These are phyloP conservation scores for Pleurotus djamor DNA, from an alignment of 768 basidiomycete genomes.

Conservation along the genomic window DNA sequence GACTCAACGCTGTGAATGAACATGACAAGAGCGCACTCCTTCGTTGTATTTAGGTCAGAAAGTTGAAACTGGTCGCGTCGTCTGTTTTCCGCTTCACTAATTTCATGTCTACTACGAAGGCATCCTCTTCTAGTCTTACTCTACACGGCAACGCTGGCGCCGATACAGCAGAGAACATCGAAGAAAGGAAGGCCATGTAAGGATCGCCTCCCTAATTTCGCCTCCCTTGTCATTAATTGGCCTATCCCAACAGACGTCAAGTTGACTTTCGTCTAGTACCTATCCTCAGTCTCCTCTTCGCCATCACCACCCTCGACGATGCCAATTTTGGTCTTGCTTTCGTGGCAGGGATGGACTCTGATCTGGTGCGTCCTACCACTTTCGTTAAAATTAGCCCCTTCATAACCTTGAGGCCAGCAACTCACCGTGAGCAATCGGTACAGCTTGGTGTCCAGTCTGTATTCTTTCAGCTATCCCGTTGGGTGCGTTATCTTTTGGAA, in stretches of 20 bases:
- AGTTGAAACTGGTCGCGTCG: no score
- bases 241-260: conserved; percentile 23
- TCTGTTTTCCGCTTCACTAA: background rate
- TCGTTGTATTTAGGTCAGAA: background rate
- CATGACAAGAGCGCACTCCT: background rate
- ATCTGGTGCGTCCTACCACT: conserved; percentile 25
- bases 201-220: background rate
- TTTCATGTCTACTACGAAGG: background rate
- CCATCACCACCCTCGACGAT: conserved; percentile 37
- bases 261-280: conserved; percentile 38
- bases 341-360: conserved; percentile 36
- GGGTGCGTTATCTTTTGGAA: no score
- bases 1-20: no score
- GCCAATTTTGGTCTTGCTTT: conserved; percentile 40
- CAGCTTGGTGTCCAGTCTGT: conserved; percentile 22
- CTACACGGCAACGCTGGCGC: background rate
- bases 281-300: conserved; percentile 33
- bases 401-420: conserved; percentile 20
- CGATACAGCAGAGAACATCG: background rate
- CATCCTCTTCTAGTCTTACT: background rate
- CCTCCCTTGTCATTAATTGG: conserved; percentile 3
- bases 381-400: background rate
- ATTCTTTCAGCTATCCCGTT: no score
- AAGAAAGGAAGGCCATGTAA: background rate
- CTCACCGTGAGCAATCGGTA: conserved; percentile 37